Evolutionary conservation across 306 rosid species (phyloP), one percentile per base, ranked within the genome.

Genomic region (Prosopis cineraria): DNA sequence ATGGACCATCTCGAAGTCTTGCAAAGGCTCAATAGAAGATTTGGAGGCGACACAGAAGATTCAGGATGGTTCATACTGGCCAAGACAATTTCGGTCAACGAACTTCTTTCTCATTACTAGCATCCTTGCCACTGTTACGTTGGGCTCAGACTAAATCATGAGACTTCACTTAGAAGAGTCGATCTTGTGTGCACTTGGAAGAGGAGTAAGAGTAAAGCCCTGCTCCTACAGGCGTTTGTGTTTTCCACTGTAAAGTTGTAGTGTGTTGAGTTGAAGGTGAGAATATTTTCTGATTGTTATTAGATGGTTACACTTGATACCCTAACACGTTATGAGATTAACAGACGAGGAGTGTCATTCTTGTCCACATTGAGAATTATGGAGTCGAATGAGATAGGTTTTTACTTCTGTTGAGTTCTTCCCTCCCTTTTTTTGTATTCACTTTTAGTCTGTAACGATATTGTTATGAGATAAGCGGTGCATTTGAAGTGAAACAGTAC

Each of bases 1-100:
- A 90, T 6, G 98, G 98, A 56, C 88, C 88, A 36, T 91, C 98
- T 75, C 86, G 98, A 41, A 69, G 86, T 34, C 80, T 85, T 34
- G 85, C 85, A 13, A 90, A 87, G 76, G 86, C 89, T 70, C 89
- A 88, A 80, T 91, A 84, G 84, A 36, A 84, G 68, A 48, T 72
- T 78, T 9, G 58, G 74, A 59, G 76, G 53, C 47, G 70, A 31
- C 20, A 53, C 72, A 44, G 19, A 78, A 41, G 74, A 48, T 83
- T 71, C 64, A 84, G 64, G 80, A 62, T 60, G 77, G 80, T 69
- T 73, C 72, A 80, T 75, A 41, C 76, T 64, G 77, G 78, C 83
- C 80, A 56, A 69, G 56, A 52, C 83, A 80, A 78, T 31, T 24
- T 79, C 64, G 87, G 75, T 69, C 58, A 68, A 64, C 37, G 74